Evolutionary conservation across 2,329 filamentous ascomycete genomes (phyloP).

Genomic region (Hypoxylon sp.): DNA sequence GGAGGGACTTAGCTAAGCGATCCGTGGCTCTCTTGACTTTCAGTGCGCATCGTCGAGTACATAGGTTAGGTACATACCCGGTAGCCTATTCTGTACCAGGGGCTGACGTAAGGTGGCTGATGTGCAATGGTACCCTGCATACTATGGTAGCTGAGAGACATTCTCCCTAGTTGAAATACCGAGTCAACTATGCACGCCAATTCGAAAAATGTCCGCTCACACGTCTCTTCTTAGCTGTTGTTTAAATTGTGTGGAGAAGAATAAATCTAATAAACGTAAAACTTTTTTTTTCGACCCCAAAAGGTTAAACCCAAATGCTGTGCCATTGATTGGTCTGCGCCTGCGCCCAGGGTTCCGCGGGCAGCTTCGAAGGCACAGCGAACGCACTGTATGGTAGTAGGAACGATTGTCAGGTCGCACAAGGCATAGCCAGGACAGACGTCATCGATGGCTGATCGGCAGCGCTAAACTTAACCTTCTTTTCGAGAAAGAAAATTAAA

Average conservation of each 20-base stretch:
- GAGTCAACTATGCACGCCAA: background rate
- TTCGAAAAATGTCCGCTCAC: background rate
- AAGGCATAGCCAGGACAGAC: conserved; percentile 16
- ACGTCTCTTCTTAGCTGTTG: conserved; percentile 6
- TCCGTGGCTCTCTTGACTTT: conserved; percentile 1
- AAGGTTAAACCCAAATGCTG: conserved; percentile 8
- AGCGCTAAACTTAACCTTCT: conserved; percentile 37
- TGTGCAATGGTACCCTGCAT: background rate
- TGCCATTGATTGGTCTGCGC: conserved; percentile 20
- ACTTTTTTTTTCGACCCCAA: conserved; percentile 20
- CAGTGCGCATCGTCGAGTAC: conserved; percentile 9
- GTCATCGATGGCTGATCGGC: conserved; percentile 36
- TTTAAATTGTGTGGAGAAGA: conserved; percentile 12
- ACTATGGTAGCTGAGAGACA: conserved; percentile 1
- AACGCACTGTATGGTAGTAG: background rate
- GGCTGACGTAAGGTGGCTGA: background rate
- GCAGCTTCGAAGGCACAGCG: background rate
- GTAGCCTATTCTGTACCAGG: background rate
- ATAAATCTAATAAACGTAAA: conserved; percentile 13
- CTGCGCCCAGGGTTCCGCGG: conserved; percentile 8
- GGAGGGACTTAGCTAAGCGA: conserved; percentile 3
- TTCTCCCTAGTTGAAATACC: background rate
- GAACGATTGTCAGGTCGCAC: conserved; percentile 17
- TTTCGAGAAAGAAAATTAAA: conserved; percentile 29
- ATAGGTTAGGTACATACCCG: background rate